Conservation (phyloP, 371 early-diverging fungal species). For the Haplosporangium sp. region DNA sequence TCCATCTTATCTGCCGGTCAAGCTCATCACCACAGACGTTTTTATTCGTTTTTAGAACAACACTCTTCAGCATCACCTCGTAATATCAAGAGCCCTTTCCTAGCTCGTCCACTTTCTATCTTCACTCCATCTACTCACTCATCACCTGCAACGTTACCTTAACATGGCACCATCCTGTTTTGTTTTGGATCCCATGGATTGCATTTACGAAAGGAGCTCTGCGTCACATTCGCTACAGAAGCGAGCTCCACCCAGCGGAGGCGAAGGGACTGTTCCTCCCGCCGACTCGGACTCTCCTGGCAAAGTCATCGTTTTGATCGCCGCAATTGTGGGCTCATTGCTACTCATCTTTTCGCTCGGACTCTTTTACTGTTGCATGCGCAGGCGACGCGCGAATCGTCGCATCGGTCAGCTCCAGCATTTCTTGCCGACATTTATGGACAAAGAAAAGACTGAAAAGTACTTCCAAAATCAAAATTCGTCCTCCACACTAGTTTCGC, state of each 20-base stretch:
- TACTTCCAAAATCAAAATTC: constrained; percentile 37
- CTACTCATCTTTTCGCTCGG: constrained; percentile 26
- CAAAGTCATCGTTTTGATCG: constrained; percentile 18
- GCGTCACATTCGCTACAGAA: constrained; percentile 12
- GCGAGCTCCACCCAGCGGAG: constrained; percentile 35
- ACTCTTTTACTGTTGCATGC: constrained; percentile 36
- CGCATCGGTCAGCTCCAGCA: constrained; percentile 44
- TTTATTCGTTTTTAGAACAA: too few species aligned
- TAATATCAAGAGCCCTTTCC: background rate
- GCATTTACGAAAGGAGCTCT: constrained; percentile 15
- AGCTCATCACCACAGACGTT: too few species aligned
- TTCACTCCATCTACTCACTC: background rate
- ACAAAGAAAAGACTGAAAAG: constrained; percentile 47
- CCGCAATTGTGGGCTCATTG: constrained; percentile 22
- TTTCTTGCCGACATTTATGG: constrained; percentile 53
- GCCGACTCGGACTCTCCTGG: background rate
- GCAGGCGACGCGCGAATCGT: constrained; percentile 40
- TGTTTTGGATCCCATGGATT: constrained; percentile 42
- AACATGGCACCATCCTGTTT: constrained; percentile 26
- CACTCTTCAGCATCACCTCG: too few species aligned
- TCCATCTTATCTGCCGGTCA: background rate
- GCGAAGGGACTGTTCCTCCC: background rate
- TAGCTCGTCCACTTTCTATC: background rate
- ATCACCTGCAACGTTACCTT: background rate
- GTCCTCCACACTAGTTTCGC: constrained; percentile 21